These are phyloP conservation scores for Zalaria obscura DNA, from an alignment of 2,329 filamentous ascomycete genomes.

Conservation along the genomic window DNA sequence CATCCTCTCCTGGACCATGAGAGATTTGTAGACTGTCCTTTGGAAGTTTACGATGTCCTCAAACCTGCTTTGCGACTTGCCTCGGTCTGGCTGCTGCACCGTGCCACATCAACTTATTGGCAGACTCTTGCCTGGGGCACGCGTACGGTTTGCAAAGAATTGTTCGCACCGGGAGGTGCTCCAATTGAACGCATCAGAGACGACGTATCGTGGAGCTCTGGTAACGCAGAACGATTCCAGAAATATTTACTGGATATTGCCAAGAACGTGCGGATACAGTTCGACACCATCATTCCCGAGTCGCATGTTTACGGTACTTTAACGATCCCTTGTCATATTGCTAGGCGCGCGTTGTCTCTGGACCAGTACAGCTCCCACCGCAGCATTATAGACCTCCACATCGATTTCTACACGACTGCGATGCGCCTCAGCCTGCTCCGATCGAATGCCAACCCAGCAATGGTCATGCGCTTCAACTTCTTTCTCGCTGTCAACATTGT, in stretches of 20 bases:
- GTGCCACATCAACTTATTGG: slow-evolving; percentile 22
- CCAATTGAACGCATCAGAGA: slow-evolving; percentile 20
- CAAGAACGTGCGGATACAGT: slow-evolving; percentile 24
- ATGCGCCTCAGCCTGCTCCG: slow-evolving; percentile 20
- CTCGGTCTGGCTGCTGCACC: slow-evolving; percentile 19
- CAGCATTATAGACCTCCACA: slow-evolving; percentile 23
- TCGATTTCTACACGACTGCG: slow-evolving; percentile 25
- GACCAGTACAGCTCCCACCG: slow-evolving; percentile 17
- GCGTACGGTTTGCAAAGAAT: slow-evolving; percentile 15
- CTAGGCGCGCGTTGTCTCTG: slow-evolving; percentile 12
- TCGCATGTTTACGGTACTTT: slow-evolving; percentile 21
- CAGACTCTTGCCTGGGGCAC: slow-evolving; percentile 23
- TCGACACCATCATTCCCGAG: slow-evolving; percentile 14
- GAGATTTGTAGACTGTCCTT: slow-evolving; percentile 11
- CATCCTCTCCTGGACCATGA: background rate
- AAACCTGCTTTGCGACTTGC: slow-evolving; percentile 21
- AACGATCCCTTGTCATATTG: slow-evolving; percentile 21
- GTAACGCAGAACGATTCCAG: slow-evolving; percentile 16
- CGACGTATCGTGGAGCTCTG: slow-evolving; percentile 19
- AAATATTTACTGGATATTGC: slow-evolving; percentile 17
- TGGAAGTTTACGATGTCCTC: slow-evolving; percentile 22
- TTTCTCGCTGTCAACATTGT: slow-evolving; percentile 23
- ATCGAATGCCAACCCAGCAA: slow-evolving; percentile 21
- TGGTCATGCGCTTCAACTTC: slow-evolving; percentile 25
- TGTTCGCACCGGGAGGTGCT: slow-evolving; percentile 18